Conservation (phyloP, 2,329 filamentous ascomycete genomes). For the Trichoderma cornu-damae region DNA sequence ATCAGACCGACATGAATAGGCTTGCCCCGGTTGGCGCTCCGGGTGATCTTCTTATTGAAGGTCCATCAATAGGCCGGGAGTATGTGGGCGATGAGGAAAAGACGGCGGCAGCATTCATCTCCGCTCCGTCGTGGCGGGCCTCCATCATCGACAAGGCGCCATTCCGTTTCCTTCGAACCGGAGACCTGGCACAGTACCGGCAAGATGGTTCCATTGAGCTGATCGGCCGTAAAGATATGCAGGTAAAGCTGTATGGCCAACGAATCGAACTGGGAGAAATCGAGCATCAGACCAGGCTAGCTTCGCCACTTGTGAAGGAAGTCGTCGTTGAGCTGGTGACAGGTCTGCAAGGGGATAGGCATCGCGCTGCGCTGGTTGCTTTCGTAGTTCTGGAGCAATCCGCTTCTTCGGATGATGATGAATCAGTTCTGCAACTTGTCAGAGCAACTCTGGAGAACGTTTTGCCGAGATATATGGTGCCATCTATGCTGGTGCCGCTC, state of each 20-base stretch:
- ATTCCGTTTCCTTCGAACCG: no score
- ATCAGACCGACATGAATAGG: neutral
- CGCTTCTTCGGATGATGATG: no score
- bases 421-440: no score
- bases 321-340: no score
- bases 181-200: conserved; percentile 41
- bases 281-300: no score
- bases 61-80: neutral
- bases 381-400: no score
- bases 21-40: conserved; percentile 11
- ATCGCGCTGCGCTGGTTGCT: no score
- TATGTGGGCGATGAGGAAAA: conserved; percentile 12
- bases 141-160: conserved; percentile 39
- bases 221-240: conserved; percentile 49
- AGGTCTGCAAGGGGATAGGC: no score
- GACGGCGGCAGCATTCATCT: conserved; percentile 1
- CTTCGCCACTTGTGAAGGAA: no score
- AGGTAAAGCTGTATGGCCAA: conserved; percentile 53
- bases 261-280: conserved; percentile 38
- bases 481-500: no score
- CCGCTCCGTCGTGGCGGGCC: neutral
- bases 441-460: no score
- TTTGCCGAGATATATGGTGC: no score
- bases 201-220: conserved; percentile 37
- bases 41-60: conserved; percentile 17